phyloP scores from a whole-genome alignment of 441 rosid genomes.

The Hura crepitans region DNA sequence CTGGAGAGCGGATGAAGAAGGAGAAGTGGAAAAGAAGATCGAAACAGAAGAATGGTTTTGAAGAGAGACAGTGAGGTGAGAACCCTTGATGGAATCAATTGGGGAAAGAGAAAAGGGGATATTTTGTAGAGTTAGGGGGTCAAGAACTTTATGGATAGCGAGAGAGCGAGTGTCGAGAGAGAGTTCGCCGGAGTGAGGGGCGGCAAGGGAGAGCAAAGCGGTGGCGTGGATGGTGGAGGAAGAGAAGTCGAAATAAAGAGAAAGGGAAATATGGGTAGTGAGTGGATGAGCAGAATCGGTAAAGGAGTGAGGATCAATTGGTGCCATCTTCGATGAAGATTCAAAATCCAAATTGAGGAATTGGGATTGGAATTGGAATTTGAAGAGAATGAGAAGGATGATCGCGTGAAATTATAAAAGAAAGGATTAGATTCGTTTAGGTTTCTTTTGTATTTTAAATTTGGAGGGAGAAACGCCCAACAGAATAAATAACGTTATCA shows the following conservation, averaged over 20 bases:
- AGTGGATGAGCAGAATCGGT: conserved; percentile 62
- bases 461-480: conserved; percentile 25
- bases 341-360: not conserved
- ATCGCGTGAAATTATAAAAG: not conserved
- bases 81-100: conserved; percentile 53
- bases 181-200: conserved; percentile 44
- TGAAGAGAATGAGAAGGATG: not conserved
- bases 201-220: conserved; percentile 61
- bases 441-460: conserved; percentile 5
- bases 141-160: conserved; percentile 37
- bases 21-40: conserved; percentile 55
- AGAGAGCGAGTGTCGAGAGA: conserved; percentile 75
- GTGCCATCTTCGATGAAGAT: conserved; percentile 44
- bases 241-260: conserved; percentile 72
- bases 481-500: no score
- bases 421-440: not conserved
- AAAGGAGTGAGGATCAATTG: conserved; percentile 82
- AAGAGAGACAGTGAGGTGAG: conserved; percentile 43
- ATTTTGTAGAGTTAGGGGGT: conserved; percentile 39
- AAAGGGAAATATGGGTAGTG: conserved; percentile 58
- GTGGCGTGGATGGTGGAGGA: conserved; percentile 69
- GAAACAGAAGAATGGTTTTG: conserved; percentile 42
- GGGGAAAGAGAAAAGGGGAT: conserved; percentile 47
- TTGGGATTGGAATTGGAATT: not conserved
- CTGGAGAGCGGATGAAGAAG: conserved; percentile 79